These are phyloP conservation scores for Smallanthus sonchifolius DNA, from an alignment of 129 eudicot species.

Conservation along the genomic window DNA sequence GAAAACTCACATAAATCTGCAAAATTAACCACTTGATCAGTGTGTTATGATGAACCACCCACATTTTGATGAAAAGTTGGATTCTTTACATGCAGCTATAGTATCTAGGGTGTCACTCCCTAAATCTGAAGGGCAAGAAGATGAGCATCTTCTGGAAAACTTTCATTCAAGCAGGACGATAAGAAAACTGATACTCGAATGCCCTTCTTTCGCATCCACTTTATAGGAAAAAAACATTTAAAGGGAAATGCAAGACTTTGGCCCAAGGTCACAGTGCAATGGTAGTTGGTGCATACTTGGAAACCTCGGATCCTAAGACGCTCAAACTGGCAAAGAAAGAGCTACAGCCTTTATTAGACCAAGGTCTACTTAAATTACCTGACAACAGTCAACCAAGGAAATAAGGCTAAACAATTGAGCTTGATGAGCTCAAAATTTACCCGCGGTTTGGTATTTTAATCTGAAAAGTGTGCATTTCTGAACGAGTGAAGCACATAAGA, in stretches of 20 bases:
- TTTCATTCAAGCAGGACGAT: conserved; percentile 87
- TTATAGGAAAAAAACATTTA: conserved; percentile 71
- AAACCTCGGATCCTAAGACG: conserved; percentile 50
- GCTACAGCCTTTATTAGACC: conserved; percentile 63
- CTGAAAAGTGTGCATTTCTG: background rate
- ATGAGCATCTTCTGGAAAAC: conserved; percentile 69
- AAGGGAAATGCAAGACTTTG: conserved; percentile 71
- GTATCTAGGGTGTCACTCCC: conserved; percentile 57
- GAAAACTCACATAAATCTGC: too few species aligned
- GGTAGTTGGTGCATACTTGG: conserved; percentile 69
- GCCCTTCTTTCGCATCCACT: conserved; percentile 66
- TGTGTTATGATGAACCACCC: too few species aligned
- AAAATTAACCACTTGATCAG: too few species aligned
- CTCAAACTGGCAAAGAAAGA: conserved; percentile 57
- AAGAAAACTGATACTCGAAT: conserved; percentile 69
- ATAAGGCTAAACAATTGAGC: background rate
- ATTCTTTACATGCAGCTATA: conserved; percentile 48
- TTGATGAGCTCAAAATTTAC: background rate
- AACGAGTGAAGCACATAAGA: conserved; percentile 14
- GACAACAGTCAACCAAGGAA: conserved; percentile 30
- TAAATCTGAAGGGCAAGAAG: conserved; percentile 49
- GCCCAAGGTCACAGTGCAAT: conserved; percentile 84
- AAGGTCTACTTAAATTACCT: conserved; percentile 55
- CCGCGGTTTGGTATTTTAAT: background rate
- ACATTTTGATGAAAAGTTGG: conserved; percentile 57